These are phyloP conservation scores for Beauveria australis DNA, from an alignment of 2,329 filamentous ascomycete genomes.

Conservation along the genomic window DNA sequence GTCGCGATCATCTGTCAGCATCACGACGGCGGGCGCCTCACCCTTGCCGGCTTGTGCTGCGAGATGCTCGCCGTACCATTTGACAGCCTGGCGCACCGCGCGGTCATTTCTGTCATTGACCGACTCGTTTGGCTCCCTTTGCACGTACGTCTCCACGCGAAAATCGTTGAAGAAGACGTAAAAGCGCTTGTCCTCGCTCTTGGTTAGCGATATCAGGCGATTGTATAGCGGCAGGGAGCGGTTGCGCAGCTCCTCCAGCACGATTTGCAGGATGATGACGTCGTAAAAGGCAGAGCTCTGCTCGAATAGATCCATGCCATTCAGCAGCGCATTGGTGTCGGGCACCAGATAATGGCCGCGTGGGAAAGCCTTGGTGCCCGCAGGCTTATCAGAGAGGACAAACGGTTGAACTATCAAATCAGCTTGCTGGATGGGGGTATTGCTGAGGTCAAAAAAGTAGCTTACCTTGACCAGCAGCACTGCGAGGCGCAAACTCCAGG, in stretches of 20 bases:
- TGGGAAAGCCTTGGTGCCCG: constrained; percentile 72
- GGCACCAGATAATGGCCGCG: constrained; percentile 90
- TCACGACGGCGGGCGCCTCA: constrained; percentile 68
- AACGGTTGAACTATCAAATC: constrained; percentile 59
- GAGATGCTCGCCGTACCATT: constrained; percentile 86
- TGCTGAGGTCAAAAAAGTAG: neutral
- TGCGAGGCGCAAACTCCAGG: constrained; percentile 63
- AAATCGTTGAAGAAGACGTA: constrained; percentile 99
- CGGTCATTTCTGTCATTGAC: constrained; percentile 97
- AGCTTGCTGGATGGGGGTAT: constrained; percentile 10
- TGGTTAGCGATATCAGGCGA: constrained; percentile 79
- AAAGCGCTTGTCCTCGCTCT: constrained; percentile 93
- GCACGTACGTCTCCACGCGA: constrained; percentile 79
- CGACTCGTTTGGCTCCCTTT: constrained; percentile 65
- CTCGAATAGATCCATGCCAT: constrained; percentile 96
- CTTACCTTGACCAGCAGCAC: constrained; percentile 70
- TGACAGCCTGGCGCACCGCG: constrained; percentile 74
- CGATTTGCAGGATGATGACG: constrained; percentile 92
- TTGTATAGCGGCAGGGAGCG: constrained; percentile 92
- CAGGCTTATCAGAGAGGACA: constrained; percentile 80
- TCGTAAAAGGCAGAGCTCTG: constrained; percentile 87
- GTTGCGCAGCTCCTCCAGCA: constrained; percentile 92
- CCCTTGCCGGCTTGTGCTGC: constrained; percentile 40
- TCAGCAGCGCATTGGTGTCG: constrained; percentile 91
- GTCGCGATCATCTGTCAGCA: constrained; percentile 88